Conservation (phyloP, 2,329 filamentous ascomycete species). For the Diaporthe longicolla region DNA sequence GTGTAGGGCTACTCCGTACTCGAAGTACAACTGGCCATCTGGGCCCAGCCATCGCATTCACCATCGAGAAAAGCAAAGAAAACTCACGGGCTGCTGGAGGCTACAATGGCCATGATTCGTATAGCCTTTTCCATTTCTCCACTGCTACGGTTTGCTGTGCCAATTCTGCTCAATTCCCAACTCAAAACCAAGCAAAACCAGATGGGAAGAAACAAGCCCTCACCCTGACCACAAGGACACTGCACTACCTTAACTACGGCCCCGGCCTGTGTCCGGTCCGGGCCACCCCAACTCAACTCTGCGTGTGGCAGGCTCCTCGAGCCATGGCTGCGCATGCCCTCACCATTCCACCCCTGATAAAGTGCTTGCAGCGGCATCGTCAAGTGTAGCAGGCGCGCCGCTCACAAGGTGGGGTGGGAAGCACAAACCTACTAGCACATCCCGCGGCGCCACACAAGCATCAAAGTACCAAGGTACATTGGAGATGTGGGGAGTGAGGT, state of each 20-base stretch:
- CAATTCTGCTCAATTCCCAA: neutral
- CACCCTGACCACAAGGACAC: neutral
- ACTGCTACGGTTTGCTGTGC: neutral
- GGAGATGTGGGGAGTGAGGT: neutral
- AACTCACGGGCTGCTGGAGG: neutral
- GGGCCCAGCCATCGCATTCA: neutral
- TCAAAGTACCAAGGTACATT: neutral
- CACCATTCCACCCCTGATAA: neutral
- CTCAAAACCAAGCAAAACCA: neutral
- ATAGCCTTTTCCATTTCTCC: too few species aligned
- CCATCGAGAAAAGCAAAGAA: neutral
- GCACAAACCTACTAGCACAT: neutral
- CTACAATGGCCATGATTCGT: too few species aligned
- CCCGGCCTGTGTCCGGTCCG: neutral
- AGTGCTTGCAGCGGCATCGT: conserved; percentile 5
- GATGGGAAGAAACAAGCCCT: neutral
- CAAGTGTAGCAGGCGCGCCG: neutral
- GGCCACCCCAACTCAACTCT: neutral
- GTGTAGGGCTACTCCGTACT: neutral
- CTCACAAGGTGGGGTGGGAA: conserved; percentile 3
- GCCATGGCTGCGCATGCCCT: conserved; percentile 15
- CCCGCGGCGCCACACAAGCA: conserved; percentile 10
- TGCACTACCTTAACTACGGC: neutral
- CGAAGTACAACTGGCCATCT: neutral
- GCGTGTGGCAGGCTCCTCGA: neutral